Evolutionary conservation across 2,329 filamentous ascomycete genomes (phyloP), one percentile per base, ranked within the genome.

Genomic region (Decorospora gaudefroyi): DNA sequence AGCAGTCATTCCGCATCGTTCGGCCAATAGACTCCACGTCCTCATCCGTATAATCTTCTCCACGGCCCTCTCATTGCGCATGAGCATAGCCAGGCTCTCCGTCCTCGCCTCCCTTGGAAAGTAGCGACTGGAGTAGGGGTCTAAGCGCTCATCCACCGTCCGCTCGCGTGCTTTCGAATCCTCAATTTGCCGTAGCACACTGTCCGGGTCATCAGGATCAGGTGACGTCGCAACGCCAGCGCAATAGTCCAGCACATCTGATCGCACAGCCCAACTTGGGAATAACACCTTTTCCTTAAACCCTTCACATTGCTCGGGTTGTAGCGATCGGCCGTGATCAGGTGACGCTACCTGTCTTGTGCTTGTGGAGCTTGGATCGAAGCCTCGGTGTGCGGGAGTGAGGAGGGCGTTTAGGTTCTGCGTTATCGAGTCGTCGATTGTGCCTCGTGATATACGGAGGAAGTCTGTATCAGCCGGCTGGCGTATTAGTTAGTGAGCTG

Each of bases 351-450:
- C 75, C 16, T 77, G 75, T 37, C 86, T 81, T 10, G 79, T 74
- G 0, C 84, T 81, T 1, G 90, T 95, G 1, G 88, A 91, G 0
- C 79, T 74, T 1, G 92, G 88, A 65, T 96, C 87, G 72, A 96
- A 97, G 11, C 84, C 83, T 26, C 73, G 72, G 30, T 77, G 75
- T 9, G 88, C 79, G 0, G 92, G 92, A 1, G 86, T 91, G 30
- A 89, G 75, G 25, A 97, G 80, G 1, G 90, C 89, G 75, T 97
- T 97, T 49, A 99, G 82, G 62, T 95, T 92, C 65, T 96, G 91
- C 1, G 84, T 84, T 64, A 99, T 97, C 30, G 88, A 90, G 72
- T 99, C 93, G 72, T 99, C 93, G 63, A 96, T 86, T 33, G 87
- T 83, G 38, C 83, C 79, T 53, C 93, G 84, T 7, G 92, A 96